Evolutionary conservation across 2,329 filamentous ascomycete species (phyloP).

Genomic region (Lojkania enalia): DNA sequence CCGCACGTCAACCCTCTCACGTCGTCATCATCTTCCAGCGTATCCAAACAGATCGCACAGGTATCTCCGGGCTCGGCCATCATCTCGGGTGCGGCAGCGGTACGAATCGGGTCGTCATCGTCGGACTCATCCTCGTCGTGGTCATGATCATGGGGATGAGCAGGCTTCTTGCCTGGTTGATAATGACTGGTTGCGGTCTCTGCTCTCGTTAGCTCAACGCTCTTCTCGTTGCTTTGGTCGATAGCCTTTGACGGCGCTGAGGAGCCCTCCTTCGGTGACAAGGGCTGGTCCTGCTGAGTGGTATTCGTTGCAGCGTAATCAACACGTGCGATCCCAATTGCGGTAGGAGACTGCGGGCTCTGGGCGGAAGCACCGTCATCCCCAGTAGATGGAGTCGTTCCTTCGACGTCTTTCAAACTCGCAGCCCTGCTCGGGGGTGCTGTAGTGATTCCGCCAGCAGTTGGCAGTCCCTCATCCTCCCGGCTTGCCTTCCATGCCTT

Average conservation of each 20-base stretch:
- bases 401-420: conserved; percentile 70
- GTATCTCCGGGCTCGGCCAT: conserved; percentile 83
- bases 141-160: conserved; percentile 27
- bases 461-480: conserved; percentile 80
- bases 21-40: conserved; percentile 92
- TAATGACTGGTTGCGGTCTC: conserved; percentile 35
- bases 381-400: conserved; percentile 33
- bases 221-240: conserved; percentile 36
- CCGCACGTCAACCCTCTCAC: conserved; percentile 91
- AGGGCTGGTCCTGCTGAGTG: conserved; percentile 19
- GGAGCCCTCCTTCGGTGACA: conserved; percentile 24
- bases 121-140: conserved; percentile 62
- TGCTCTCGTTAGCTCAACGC: conserved; percentile 31
- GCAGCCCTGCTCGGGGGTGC: conserved; percentile 71
- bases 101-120: conserved; percentile 79
- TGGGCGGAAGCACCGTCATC: conserved; percentile 33
- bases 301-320: conserved; percentile 53
- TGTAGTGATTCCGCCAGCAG: conserved; percentile 76
- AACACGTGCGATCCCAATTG: conserved; percentile 46
- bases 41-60: conserved; percentile 95
- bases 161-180: conserved; percentile 22
- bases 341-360: conserved; percentile 38
- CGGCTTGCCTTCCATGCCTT: conserved; percentile 88
- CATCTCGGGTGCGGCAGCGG: conserved; percentile 78
- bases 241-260: conserved; percentile 14